A percentile compares a stretch with the other conserved stretches of the same genome.
Evolutionary conservation across 1,284 basidiomycete genomes (phyloP).

Genomic region (Moniliophthora roreri): DNA sequence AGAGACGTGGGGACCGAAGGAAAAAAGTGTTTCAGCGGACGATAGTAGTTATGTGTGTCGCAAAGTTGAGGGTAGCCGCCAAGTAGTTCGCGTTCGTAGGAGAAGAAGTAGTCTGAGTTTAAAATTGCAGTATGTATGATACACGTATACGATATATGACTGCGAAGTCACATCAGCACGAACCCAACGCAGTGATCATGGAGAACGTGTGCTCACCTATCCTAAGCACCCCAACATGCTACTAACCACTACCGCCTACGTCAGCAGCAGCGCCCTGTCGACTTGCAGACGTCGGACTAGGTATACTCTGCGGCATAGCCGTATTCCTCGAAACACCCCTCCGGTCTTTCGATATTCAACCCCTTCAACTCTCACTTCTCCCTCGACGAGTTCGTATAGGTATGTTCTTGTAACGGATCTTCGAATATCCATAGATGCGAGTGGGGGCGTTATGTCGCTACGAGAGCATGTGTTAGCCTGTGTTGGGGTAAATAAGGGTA

Average conservation of each 20-base stretch:
- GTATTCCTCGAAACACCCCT: slow-evolving; percentile 35
- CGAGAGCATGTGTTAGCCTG: not conserved
- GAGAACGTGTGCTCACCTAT: no score
- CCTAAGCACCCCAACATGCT: not conserved
- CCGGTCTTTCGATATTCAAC: slow-evolving; percentile 77
- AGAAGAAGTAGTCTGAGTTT: no score
- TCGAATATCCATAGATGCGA: slow-evolving; percentile 94
- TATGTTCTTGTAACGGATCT: slow-evolving; percentile 94
- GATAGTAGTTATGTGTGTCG: no score
- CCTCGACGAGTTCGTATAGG: slow-evolving; percentile 92
- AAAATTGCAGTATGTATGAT: no score
- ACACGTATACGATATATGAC: no score
- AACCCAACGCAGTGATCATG: no score
- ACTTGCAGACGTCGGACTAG: slow-evolving; percentile 30
- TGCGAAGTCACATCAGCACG: no score
- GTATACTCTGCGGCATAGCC: slow-evolving; percentile 49
- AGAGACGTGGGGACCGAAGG: no score
- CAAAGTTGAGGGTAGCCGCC: no score
- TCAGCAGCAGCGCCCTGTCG: slow-evolving; percentile 20
- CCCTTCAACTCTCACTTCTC: slow-evolving; percentile 88
- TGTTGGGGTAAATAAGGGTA: slow-evolving; percentile 14
- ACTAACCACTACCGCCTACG: slow-evolving; percentile 2
- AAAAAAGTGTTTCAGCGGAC: no score
- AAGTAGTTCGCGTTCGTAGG: no score
- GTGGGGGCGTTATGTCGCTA: slow-evolving; percentile 59